Percentiles rank a stretch among this genome's conserved stretches.
Conservation (phyloP, 352 stramenopile genomes). For the Globisporangium orthogonon region DNA sequence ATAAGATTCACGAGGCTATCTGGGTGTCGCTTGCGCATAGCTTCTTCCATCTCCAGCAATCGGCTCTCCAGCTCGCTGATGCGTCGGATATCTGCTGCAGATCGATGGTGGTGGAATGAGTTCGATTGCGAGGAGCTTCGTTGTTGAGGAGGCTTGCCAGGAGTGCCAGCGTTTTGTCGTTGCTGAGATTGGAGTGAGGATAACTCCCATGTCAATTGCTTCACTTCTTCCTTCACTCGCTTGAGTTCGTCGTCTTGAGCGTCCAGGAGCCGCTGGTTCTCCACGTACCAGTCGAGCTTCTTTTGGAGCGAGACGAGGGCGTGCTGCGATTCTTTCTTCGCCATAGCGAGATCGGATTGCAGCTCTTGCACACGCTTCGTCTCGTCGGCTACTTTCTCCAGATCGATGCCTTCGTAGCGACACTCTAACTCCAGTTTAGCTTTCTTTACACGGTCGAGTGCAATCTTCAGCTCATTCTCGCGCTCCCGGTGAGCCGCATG, state of each 20-base stretch:
- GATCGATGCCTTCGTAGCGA: constrained; percentile 63
- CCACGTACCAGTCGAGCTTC: constrained; percentile 83
- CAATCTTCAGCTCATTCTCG: constrained; percentile 63
- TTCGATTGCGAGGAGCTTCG: not conserved
- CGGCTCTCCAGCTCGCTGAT: constrained; percentile 72
- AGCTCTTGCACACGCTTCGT: constrained; percentile 35
- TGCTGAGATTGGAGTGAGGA: not conserved
- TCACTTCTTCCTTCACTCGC: constrained; percentile 21
- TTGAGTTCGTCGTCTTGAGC: constrained; percentile 65
- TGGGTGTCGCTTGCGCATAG: constrained; percentile 66
- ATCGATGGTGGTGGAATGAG: constrained; percentile 16
- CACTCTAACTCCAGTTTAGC: constrained; percentile 76
- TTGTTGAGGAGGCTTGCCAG: constrained; percentile 1
- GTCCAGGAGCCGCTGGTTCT: constrained; percentile 75
- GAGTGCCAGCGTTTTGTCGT: not conserved
- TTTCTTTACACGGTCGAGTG: constrained; percentile 74
- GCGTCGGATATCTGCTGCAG: constrained; percentile 48
- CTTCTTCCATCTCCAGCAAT: constrained; percentile 64
- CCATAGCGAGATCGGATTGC: constrained; percentile 30
- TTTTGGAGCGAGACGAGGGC: constrained; percentile 52
- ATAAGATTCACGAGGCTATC: constrained; percentile 80
- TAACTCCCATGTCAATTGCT: constrained; percentile 10
- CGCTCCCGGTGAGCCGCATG: constrained; percentile 33
- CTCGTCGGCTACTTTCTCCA: constrained; percentile 55
- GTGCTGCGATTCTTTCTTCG: constrained; percentile 46